Conservation (phyloP, 352 stramenopile species). For the Phytophthora tentaculata region DNA sequence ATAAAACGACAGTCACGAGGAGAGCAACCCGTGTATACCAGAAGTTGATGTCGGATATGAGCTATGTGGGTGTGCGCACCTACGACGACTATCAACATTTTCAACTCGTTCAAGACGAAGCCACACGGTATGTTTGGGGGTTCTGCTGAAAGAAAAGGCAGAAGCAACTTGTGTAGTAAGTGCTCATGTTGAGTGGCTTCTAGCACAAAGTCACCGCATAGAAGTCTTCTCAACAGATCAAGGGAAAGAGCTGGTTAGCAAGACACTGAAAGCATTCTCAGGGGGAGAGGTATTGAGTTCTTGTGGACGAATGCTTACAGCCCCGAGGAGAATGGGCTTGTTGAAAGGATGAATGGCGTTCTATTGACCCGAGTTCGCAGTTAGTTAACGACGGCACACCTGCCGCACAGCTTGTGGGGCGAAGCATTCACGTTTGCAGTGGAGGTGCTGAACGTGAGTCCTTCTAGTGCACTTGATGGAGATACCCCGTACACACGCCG, state of each 20-base stretch:
- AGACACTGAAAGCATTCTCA: conserved; percentile 6
- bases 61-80: background rate
- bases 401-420: background rate
- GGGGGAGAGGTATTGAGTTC: conserved; percentile 2
- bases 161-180: background rate
- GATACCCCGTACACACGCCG: background rate
- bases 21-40: background rate
- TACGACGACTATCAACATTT: background rate
- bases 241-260: background rate
- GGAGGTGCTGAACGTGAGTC: background rate
- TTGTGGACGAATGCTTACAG: conserved; percentile 11
- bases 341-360: background rate
- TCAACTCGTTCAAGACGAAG: background rate
- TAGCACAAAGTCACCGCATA: conserved; percentile 2
- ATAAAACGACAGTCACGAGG: background rate
- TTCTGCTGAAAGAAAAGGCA: conserved; percentile 1
- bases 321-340: conserved; percentile 4
- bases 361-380: background rate
- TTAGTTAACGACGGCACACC: background rate
- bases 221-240: conserved; percentile 1
- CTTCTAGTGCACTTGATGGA: background rate
- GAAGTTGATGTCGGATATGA: background rate
- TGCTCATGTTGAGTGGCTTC: background rate
- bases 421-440: background rate
- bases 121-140: background rate